Evolutionary conservation across 768 basidiomycete genomes (phyloP), one percentile per base, ranked within the genome.

Genomic region (Termitomyces sp.): DNA sequence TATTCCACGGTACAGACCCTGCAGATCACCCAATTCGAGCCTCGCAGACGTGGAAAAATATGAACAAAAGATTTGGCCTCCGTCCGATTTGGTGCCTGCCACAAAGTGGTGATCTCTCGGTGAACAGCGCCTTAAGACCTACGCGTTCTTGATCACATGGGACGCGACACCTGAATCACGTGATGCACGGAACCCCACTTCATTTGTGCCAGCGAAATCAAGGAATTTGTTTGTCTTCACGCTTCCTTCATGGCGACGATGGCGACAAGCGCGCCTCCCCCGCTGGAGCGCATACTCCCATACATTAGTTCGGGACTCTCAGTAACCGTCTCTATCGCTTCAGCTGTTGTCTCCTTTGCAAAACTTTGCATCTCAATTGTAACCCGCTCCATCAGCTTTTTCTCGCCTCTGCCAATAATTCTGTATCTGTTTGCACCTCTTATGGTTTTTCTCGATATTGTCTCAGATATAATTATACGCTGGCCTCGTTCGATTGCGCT

Each of bases 391-490:
- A 39, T 51, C 49, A 10, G 44, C 28, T 58, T 59, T 23, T 62
- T 61, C 17, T 67, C 61, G 25, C 71, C 60, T 57, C 65, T 66
- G 27, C 71, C 64, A 4, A 63, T 74, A 6, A 48, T 74, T 5
- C 55, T 71, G 5, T 80, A 80, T 60, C 34, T 82, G 37, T 61
- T 86, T 48, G 76, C 78, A 2, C 85, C 86, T 1, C 48, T 79
- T 48, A 64, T 73, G 30, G 68, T 79, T 48, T 68, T 80, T 57
- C 32, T 72, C 32, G 64, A 78, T 12, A 63, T 83, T 25, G 19
- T 74, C 7, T 56, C 76, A 23, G 72, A 78, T 45, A 39, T 77
- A 23, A 69, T 79, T 54, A 40, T 87, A 3, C 67, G 71, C 59
- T 70, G 73, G 21, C 86, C 86, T 0, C 79, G 77, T 60, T 59